Conservation (phyloP, 495 filamentous ascomycete species). For the Talaromyces thailandensis region DNA sequence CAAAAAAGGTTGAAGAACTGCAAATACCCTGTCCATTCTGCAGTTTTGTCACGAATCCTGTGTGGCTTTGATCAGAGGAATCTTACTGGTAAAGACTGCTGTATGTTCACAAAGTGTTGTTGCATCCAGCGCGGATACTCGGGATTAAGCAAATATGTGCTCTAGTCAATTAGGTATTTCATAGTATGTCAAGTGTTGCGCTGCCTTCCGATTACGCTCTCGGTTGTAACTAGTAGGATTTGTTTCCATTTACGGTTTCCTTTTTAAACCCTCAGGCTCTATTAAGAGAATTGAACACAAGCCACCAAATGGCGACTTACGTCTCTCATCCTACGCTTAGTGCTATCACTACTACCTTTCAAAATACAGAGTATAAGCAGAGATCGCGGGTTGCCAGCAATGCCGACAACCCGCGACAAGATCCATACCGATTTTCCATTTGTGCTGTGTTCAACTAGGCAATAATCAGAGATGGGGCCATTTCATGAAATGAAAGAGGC, state of each 20-base stretch:
- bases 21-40: not conserved
- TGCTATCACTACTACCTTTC: not conserved
- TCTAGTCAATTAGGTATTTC: not conserved
- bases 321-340: not conserved
- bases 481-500: not conserved
- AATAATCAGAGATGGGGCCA: not conserved
- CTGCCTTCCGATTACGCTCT: not conserved
- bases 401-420: not conserved
- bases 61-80: not conserved
- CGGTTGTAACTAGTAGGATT: not conserved
- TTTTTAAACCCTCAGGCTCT: not conserved
- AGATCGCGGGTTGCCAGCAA: not conserved
- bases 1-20: not conserved
- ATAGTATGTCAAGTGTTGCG: not conserved
- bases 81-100: not conserved
- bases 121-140: not conserved
- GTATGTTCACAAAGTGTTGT: not conserved
- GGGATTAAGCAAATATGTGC: not conserved
- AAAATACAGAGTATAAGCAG: not conserved
- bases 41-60: not conserved
- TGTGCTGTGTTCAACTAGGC: not conserved
- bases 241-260: not conserved
- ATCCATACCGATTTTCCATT: not conserved
- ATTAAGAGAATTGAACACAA: not conserved
- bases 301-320: not conserved